phyloP scores from a whole-genome alignment of 345 rosid genomes.

The Excoecaria agallocha region DNA sequence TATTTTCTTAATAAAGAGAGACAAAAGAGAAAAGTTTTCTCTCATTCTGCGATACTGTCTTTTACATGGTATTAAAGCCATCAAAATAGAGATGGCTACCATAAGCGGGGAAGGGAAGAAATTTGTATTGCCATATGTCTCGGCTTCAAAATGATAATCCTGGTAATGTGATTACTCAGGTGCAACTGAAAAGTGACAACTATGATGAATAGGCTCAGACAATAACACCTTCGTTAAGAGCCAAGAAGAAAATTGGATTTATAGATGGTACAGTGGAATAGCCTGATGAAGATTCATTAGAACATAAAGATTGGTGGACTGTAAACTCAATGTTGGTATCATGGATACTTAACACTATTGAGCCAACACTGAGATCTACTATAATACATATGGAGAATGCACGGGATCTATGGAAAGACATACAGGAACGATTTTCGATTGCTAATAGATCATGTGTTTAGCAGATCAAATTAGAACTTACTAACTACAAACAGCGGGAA shows the following conservation, averaged over 20 bases:
- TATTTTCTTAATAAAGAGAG: no score
- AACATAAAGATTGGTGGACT: background rate
- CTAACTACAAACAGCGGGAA: background rate
- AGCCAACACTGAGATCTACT: background rate
- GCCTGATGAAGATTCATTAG: background rate
- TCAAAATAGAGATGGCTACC: background rate
- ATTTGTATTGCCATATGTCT: background rate
- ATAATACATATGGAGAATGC: background rate
- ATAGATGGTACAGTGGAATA: slow-evolving; percentile 6
- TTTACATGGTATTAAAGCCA: background rate
- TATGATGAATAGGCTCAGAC: slow-evolving; percentile 18
- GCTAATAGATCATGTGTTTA: background rate
- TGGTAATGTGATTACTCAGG: background rate
- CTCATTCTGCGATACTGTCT: background rate
- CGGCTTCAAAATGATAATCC: background rate
- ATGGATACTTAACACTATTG: slow-evolving; percentile 3
- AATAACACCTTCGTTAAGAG: background rate
- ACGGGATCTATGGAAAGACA: background rate
- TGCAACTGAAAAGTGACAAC: slow-evolving; percentile 14
- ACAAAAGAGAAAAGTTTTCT: background rate
- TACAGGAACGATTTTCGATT: slow-evolving; percentile 5
- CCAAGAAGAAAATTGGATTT: slow-evolving; percentile 19
- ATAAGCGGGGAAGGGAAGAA: background rate
- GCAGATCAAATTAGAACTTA: background rate
- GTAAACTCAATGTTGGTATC: slow-evolving; percentile 5